A percentile compares a stretch with the other conserved stretches of the same genome.
These are phyloP conservation scores for Pyrus hybrid DNA, from an alignment of 331 rosid species.

Conservation along the genomic window DNA sequence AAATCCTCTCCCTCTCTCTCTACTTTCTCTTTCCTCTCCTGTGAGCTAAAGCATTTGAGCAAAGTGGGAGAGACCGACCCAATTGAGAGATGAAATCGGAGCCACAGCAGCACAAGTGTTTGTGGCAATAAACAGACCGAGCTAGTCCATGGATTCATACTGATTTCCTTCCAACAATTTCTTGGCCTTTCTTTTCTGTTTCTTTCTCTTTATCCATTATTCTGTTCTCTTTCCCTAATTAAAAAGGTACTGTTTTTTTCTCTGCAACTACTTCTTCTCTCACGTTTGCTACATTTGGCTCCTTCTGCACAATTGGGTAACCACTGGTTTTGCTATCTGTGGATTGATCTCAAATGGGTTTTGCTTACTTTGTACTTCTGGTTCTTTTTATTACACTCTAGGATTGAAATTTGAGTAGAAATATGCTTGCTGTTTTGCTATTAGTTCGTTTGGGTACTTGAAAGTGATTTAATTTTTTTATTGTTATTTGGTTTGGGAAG, in stretches of 20 bases:
- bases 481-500: neutral
- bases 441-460: slow-evolving; percentile 1
- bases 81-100: neutral
- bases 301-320: slow-evolving; percentile 1
- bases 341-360: slow-evolving; percentile 38
- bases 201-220: neutral
- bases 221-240: slow-evolving; percentile 1
- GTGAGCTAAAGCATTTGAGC: slow-evolving; percentile 10
- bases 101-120: neutral
- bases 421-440: slow-evolving; percentile 9
- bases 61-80: slow-evolving; percentile 6
- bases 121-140: neutral
- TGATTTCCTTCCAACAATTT: slow-evolving; percentile 13
- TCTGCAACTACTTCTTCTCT: slow-evolving; percentile 6
- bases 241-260: slow-evolving; percentile 43
- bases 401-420: neutral
- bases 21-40: neutral
- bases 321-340: slow-evolving; percentile 1
- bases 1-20: slow-evolving; percentile 14
- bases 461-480: slow-evolving; percentile 23
- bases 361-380: slow-evolving; percentile 9
- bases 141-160: slow-evolving; percentile 17
- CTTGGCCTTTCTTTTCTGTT: neutral
- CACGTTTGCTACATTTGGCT: slow-evolving; percentile 21
- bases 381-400: neutral